Conservation (phyloP, 140 eudicot genomes). For the Erigeron philadelphicus region DNA sequence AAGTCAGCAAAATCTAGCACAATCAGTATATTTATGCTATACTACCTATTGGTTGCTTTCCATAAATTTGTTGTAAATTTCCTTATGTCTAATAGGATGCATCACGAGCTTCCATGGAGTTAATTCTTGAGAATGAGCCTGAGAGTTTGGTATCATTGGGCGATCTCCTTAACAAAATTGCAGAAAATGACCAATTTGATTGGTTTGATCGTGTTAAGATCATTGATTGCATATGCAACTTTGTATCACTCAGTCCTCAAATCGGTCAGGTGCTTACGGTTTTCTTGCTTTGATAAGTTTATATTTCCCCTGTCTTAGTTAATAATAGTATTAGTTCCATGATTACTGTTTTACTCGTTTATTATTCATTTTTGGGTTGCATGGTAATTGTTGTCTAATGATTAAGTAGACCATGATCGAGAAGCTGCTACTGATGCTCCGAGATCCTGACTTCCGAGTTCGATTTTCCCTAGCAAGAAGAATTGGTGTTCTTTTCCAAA, state of each 20-base stretch:
- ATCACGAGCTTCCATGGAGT: conserved; percentile 31
- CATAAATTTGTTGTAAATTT: background rate
- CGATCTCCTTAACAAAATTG: conserved; percentile 65
- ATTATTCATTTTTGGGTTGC: conserved; percentile 8
- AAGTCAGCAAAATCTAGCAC: background rate
- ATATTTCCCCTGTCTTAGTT: background rate
- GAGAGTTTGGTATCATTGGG: conserved; percentile 65
- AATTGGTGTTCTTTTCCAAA: conserved; percentile 78
- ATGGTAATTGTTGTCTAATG: conserved; percentile 18
- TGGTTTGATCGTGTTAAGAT: conserved; percentile 83
- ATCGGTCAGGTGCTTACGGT: conserved; percentile 70
- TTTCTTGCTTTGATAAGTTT: conserved; percentile 9
- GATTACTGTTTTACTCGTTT: conserved; percentile 9
- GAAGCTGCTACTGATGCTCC: conserved; percentile 73
- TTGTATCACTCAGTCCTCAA: conserved; percentile 58
- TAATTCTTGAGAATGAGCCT: conserved; percentile 29
- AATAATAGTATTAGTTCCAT: background rate
- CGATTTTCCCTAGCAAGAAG: conserved; percentile 64
- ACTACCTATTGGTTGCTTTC: background rate
- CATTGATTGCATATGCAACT: conserved; percentile 75
- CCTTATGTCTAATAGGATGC: conserved; percentile 24
- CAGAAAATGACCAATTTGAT: conserved; percentile 53
- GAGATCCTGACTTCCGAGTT: conserved; percentile 94
- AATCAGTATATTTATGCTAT: background rate
- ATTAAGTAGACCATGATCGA: conserved; percentile 67